These are phyloP conservation scores for Talaromyces funiculosus DNA, from an alignment of 2,329 filamentous ascomycete genomes.

Conservation along the genomic window DNA sequence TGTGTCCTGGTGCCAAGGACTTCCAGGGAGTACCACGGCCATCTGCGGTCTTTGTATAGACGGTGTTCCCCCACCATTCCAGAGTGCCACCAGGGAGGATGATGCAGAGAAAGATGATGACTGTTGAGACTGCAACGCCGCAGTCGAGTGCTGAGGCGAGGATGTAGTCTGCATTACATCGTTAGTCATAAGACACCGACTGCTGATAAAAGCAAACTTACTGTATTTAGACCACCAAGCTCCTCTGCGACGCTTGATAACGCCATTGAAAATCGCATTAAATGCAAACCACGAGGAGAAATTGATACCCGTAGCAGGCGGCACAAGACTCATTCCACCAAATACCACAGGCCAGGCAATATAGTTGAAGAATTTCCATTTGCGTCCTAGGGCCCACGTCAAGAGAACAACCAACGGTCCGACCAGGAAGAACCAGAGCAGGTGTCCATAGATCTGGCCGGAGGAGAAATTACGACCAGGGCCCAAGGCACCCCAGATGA, in stretches of 20 bases:
- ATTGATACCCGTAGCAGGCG: constrained; percentile 63
- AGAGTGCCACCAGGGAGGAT: constrained; percentile 36
- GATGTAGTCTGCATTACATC: constrained; percentile 32
- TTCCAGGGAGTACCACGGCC: constrained; percentile 34
- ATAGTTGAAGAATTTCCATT: constrained; percentile 58
- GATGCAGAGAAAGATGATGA: constrained; percentile 43
- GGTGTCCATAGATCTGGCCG: constrained; percentile 55
- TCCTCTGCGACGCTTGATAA: constrained; percentile 38
- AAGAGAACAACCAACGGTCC: constrained; percentile 58
- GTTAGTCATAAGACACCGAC: not conserved
- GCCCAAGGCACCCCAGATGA: constrained; percentile 68
- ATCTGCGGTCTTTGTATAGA: constrained; percentile 37
- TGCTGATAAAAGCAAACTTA: constrained; percentile 16
- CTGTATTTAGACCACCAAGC: constrained; percentile 49
- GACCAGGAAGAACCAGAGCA: constrained; percentile 67
- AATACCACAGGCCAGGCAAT: constrained; percentile 64
- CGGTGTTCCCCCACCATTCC: constrained; percentile 41
- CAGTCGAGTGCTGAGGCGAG: constrained; percentile 41
- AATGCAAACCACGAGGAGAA: constrained; percentile 62
- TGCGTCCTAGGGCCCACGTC: constrained; percentile 55
- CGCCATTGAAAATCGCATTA: constrained; percentile 43
- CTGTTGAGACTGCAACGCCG: constrained; percentile 38
- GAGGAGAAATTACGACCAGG: constrained; percentile 62
- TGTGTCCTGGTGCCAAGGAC: not conserved
- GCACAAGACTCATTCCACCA: constrained; percentile 58